phyloP scores from a whole-genome alignment of 176 grass and related monocot species.

The Carex pumila region DNA sequence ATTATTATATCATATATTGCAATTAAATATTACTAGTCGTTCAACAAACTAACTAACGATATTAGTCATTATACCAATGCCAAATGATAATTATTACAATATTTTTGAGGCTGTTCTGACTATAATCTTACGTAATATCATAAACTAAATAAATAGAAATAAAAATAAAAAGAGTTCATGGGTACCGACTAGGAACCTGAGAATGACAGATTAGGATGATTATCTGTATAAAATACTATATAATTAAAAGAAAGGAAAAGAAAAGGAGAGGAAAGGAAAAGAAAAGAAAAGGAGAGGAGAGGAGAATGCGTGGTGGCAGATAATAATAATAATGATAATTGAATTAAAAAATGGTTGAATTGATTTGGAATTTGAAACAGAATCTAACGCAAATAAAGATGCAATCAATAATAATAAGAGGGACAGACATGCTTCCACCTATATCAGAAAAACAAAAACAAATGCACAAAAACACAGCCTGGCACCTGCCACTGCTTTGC shows the following conservation, averaged over 20 bases:
- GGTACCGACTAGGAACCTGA: background rate
- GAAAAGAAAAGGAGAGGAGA: background rate
- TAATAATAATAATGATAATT: background rate
- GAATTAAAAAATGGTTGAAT: background rate
- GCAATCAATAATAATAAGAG: background rate
- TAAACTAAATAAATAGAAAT: background rate
- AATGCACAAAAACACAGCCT: background rate
- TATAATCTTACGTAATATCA: background rate
- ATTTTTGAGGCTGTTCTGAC: background rate
- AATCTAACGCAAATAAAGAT: conserved; percentile 9
- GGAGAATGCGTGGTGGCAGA: background rate
- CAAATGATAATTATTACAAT: background rate
- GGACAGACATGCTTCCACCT: conserved; percentile 10
- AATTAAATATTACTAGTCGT: background rate
- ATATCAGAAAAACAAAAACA: background rate
- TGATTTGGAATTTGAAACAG: conserved; percentile 4
- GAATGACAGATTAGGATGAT: background rate
- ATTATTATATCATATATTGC: background rate
- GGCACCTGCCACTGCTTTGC: background rate
- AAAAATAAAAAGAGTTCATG: background rate
- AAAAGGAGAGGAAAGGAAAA: background rate
- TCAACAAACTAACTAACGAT: conserved; percentile 9
- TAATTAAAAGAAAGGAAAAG: background rate
- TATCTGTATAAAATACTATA: background rate
- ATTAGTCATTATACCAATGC: background rate